These are phyloP conservation scores for Thozetella sp. DNA, from an alignment of 495 filamentous ascomycete species.

Conservation along the genomic window DNA sequence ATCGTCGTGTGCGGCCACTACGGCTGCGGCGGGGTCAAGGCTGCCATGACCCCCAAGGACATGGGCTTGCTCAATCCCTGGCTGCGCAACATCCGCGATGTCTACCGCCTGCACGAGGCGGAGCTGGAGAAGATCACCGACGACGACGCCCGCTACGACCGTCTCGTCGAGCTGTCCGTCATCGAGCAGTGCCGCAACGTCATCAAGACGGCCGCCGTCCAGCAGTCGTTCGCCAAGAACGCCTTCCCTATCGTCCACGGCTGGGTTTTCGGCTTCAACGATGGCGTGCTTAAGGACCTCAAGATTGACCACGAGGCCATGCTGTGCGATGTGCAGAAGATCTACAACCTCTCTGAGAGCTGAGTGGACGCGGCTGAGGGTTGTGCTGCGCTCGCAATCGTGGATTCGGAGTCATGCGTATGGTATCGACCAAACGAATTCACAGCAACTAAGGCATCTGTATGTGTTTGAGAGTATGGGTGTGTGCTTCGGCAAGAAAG, in stretches of 20 bases:
- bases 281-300: slow-evolving; percentile 56
- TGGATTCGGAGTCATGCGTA: no score
- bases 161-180: slow-evolving; percentile 63
- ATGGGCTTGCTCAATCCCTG: slow-evolving; percentile 62
- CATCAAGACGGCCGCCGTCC: slow-evolving; percentile 59
- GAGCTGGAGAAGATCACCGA: slow-evolving; percentile 55
- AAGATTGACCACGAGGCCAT: slow-evolving; percentile 45
- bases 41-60: slow-evolving; percentile 59
- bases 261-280: slow-evolving; percentile 57
- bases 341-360: slow-evolving; percentile 48
- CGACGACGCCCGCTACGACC: slow-evolving; percentile 45
- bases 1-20: slow-evolving; percentile 68
- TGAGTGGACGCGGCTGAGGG: no score
- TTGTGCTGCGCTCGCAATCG: no score
- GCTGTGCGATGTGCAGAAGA: slow-evolving; percentile 53
- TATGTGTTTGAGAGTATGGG: no score
- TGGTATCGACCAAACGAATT: no score
- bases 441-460: no score
- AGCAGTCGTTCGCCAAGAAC: slow-evolving; percentile 52
- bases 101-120: slow-evolving; percentile 56
- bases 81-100: slow-evolving; percentile 63
- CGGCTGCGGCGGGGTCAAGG: slow-evolving; percentile 65
- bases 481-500: no score
- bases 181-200: slow-evolving; percentile 60
- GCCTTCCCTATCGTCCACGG: slow-evolving; percentile 57